These are phyloP conservation scores for Auriscalpium vulgare DNA, from an alignment of 768 basidiomycete genomes.

Conservation along the genomic window DNA sequence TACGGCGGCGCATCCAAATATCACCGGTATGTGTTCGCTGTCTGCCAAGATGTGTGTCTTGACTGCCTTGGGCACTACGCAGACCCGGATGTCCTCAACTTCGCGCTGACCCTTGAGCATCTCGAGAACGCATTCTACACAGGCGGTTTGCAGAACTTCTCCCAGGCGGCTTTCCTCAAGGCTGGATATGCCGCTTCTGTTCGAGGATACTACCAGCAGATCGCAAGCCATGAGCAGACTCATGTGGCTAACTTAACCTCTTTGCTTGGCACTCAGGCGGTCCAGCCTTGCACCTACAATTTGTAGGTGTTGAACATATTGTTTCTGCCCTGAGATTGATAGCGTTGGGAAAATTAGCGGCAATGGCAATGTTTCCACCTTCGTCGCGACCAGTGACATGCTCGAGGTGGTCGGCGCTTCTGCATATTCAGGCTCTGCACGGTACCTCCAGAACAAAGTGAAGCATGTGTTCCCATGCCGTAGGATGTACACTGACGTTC, in stretches of 20 bases:
- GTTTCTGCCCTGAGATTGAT: background rate
- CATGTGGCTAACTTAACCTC: constrained; percentile 48
- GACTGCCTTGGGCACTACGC: background rate
- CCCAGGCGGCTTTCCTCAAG: constrained; percentile 34
- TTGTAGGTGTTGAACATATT: constrained; percentile 33
- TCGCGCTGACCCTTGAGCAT: constrained; percentile 41
- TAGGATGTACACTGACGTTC: constrained; percentile 7
- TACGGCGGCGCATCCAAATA: background rate
- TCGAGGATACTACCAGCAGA: constrained; percentile 41
- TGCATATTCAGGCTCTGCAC: constrained; percentile 52
- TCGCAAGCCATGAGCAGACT: constrained; percentile 43
- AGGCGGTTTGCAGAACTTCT: constrained; percentile 36
- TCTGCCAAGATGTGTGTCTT: too few relatives aligned
- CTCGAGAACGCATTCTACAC: constrained; percentile 40
- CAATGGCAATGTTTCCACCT: constrained; percentile 34
- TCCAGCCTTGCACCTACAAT: constrained; percentile 49
- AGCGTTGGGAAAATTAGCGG: constrained; percentile 26
- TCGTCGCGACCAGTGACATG: constrained; percentile 35
- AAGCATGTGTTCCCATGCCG: background rate
- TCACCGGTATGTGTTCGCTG: background rate
- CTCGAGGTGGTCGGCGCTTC: constrained; percentile 48
- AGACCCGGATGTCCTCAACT: constrained; percentile 32
- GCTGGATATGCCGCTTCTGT: constrained; percentile 44
- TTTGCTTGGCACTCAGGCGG: constrained; percentile 36
- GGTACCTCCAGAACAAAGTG: constrained; percentile 29